These are phyloP conservation scores for Ceratobasidium sp. DNA, from an alignment of 1,284 basidiomycete species.

Conservation along the genomic window DNA sequence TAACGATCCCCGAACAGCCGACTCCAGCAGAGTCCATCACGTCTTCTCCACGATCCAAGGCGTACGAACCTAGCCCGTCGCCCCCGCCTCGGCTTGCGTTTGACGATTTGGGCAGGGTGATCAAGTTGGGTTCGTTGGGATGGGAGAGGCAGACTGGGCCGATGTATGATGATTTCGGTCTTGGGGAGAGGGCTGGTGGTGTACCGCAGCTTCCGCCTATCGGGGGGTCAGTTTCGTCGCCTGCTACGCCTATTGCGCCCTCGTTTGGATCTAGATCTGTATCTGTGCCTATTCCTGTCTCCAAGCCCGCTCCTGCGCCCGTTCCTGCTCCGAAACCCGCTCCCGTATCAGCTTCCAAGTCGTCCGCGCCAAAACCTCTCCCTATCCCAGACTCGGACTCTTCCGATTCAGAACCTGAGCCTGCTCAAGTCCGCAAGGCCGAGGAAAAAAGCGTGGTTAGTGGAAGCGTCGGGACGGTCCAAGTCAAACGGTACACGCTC, in stretches of 20 bases:
- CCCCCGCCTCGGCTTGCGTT: constrained; percentile 32
- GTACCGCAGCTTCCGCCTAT: background rate
- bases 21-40: constrained; percentile 6
- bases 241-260: background rate
- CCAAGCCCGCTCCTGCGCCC: too few relatives aligned
- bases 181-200: background rate
- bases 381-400: background rate
- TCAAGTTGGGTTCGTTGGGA: constrained; percentile 28
- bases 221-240: background rate
- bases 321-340: too few relatives aligned
- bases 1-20: constrained; percentile 4
- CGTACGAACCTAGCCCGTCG: constrained; percentile 26
- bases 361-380: too few relatives aligned
- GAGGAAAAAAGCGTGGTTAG: constrained; percentile 10
- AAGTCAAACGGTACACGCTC: constrained; percentile 10
- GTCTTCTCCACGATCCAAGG: background rate
- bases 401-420: background rate
- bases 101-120: constrained; percentile 18
- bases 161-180: constrained; percentile 1
- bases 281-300: background rate
- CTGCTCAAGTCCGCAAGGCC: background rate
- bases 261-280: background rate
- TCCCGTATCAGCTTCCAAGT: too few relatives aligned
- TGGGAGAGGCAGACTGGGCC: constrained; percentile 28
- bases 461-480: background rate